These are phyloP conservation scores for Podospora anserina DNA, from an alignment of 495 filamentous ascomycete species.

Conservation along the genomic window DNA sequence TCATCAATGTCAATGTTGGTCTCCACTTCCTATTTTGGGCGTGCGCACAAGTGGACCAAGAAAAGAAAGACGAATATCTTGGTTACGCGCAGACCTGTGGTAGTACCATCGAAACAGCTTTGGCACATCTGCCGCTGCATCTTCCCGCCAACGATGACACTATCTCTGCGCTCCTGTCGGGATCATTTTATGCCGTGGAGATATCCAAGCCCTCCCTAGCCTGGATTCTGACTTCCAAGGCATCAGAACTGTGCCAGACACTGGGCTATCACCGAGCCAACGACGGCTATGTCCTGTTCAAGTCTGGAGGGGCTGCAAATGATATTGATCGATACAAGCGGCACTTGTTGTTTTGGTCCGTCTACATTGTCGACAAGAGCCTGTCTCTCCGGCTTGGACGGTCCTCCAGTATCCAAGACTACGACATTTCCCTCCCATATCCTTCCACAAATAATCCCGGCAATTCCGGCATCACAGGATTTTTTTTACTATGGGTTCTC, in stretches of 20 bases:
- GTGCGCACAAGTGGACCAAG: constrained; percentile 28
- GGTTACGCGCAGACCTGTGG: constrained; percentile 45
- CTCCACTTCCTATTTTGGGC: constrained; percentile 56
- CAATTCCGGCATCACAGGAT: neutral
- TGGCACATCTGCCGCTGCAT: constrained; percentile 54
- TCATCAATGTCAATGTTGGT: constrained; percentile 53
- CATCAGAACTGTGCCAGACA: constrained; percentile 57
- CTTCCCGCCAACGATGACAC: constrained; percentile 55
- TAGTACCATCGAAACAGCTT: constrained; percentile 53
- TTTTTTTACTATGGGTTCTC: constrained; percentile 19
- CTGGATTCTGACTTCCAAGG: constrained; percentile 56
- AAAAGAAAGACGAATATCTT: constrained; percentile 24
- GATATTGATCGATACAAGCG: constrained; percentile 11
- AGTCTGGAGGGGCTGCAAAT: neutral
- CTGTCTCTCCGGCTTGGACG: constrained; percentile 60
- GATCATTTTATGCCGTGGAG: constrained; percentile 55
- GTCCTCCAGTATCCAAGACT: constrained; percentile 57
- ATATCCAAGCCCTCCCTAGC: constrained; percentile 59
- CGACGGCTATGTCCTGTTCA: neutral
- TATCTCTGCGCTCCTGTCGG: constrained; percentile 55
- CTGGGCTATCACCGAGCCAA: constrained; percentile 57
- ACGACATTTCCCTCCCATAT: constrained; percentile 50
- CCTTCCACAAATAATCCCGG: neutral
- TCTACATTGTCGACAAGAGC: constrained; percentile 56
- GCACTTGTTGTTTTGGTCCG: constrained; percentile 57